Conservation (phyloP, 441 rosid genomes). For the Jatropha podagrica region DNA sequence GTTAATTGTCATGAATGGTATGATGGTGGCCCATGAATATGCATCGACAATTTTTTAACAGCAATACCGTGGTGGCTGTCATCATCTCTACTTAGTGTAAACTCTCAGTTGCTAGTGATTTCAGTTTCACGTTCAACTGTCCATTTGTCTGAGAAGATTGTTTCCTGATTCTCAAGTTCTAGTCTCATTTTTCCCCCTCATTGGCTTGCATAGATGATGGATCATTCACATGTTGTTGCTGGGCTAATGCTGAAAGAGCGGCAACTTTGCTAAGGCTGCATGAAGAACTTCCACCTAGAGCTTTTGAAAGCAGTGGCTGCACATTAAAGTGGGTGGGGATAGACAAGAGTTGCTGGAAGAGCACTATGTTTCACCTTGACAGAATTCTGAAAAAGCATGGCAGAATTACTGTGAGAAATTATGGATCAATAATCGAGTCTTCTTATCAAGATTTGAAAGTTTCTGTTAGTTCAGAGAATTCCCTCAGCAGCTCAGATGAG, state of each 20-base stretch:
- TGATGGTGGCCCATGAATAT: too few relatives aligned
- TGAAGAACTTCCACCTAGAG: constrained; percentile 46
- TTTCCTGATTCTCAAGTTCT: neutral
- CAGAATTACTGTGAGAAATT: constrained; percentile 54
- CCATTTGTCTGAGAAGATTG: neutral
- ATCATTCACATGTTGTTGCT: constrained; percentile 73
- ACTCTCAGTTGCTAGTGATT: neutral
- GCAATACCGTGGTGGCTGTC: neutral
- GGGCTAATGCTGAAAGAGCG: constrained; percentile 75
- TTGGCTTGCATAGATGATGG: constrained; percentile 67
- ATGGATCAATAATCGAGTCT: constrained; percentile 53
- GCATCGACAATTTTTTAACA: neutral
- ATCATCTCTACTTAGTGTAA: neutral
- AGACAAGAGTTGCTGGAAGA: constrained; percentile 30
- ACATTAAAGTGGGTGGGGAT: constrained; percentile 37
- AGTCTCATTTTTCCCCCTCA: constrained; percentile 4
- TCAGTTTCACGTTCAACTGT: neutral
- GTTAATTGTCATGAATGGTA: neutral
- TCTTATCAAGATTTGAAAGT: constrained; percentile 53
- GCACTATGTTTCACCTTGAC: constrained; percentile 49
- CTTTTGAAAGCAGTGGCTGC: constrained; percentile 39
- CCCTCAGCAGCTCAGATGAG: constrained; percentile 59
- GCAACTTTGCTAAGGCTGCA: constrained; percentile 67
- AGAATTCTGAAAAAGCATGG: constrained; percentile 54
- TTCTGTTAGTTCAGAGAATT: constrained; percentile 42